Percentiles rank a stretch among this genome's conserved stretches.
Conservation (phyloP, 768 basidiomycete species). For the Trametes meyenii region DNA sequence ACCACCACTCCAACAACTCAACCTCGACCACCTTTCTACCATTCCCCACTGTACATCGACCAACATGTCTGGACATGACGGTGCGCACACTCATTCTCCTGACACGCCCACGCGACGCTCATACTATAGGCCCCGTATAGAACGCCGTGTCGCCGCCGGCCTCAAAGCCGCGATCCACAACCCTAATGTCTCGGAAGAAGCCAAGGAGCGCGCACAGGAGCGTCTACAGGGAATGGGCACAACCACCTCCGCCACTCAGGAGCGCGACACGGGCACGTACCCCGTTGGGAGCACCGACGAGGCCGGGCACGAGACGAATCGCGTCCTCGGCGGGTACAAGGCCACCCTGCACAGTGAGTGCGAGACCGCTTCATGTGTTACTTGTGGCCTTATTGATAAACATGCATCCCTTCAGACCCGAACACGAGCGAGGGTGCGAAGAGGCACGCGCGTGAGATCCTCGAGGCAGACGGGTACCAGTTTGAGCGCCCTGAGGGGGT, state of each 20-base stretch:
- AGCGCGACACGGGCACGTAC: not conserved
- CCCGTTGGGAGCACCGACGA: conserved; percentile 2
- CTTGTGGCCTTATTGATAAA: not conserved
- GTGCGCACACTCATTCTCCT: not conserved
- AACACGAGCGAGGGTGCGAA: conserved; percentile 53
- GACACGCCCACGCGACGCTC: conserved; percentile 4
- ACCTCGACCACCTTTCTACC: not conserved
- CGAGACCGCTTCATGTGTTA: not conserved
- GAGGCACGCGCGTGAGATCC: conserved; percentile 54
- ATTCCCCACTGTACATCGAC: too few species aligned
- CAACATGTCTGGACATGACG: conserved; percentile 19
- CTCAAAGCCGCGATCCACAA: conserved; percentile 62
- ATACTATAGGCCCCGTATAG: conserved; percentile 3
- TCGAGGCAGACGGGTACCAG: conserved; percentile 47
- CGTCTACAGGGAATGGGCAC: conserved; percentile 46
- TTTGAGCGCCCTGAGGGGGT: conserved; percentile 35
- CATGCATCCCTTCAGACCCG: conserved; percentile 38
- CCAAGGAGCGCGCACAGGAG: conserved; percentile 51
- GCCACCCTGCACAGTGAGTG: conserved; percentile 48
- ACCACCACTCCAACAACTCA: not conserved
- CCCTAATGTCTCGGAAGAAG: conserved; percentile 57
- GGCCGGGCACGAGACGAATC: conserved; percentile 27
- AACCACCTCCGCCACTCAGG: conserved; percentile 11
- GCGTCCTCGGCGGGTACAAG: conserved; percentile 50
- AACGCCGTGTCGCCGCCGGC: conserved; percentile 53